Base-by-base conservation (phyloP, 306 rosid species). In the Malus asiatica region DNA sequence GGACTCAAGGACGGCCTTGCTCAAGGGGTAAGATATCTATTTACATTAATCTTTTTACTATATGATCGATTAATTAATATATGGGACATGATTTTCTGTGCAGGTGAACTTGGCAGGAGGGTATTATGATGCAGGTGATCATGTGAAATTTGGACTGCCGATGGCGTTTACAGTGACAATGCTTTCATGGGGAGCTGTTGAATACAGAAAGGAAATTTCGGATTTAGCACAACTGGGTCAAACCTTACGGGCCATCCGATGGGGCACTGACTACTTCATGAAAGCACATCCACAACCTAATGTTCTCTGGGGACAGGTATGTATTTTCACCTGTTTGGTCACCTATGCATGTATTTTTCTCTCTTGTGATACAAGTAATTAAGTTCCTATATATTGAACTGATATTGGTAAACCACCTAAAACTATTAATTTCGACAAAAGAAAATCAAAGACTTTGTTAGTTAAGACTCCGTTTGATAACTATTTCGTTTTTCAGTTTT, bases 101-200 rank as follows among this genome's bases (percentile, higher is more conserved):
- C 86, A 91, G 97, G 97, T 82, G 66, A 82, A 93, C 83, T 75
- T 91, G 84, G 93, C 87, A 76, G 98, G 98, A 77, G 98, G 97
- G 32, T 93, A 93, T 82, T 91, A 93, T 79, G 98, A 93, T 71
- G 98, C 98, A 13, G 98, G 96, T 29, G 98, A 93, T 80, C 90
- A 93, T 71, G 98, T 93, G 77, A 93, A 93, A 62, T 91, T 93
- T 82, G 97, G 98, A 66, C 73, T 90, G 64, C 97, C 97, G 65
- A 91, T 93, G 98, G 97, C 98, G 13, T 90, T 84, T 77, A 82
- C 86, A 48, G 79, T 87, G 59, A 90, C 98, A 60, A 85, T 93
- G 85, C 89, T 93, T 59, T 85, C 98, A 64, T 93, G 98, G 98
- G 96, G 89, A 45, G 94, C 87, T 76, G 77, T 90, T 70, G 93